Conservation (phyloP, 2,329 filamentous ascomycete genomes). For the Aspergillus persii region DNA sequence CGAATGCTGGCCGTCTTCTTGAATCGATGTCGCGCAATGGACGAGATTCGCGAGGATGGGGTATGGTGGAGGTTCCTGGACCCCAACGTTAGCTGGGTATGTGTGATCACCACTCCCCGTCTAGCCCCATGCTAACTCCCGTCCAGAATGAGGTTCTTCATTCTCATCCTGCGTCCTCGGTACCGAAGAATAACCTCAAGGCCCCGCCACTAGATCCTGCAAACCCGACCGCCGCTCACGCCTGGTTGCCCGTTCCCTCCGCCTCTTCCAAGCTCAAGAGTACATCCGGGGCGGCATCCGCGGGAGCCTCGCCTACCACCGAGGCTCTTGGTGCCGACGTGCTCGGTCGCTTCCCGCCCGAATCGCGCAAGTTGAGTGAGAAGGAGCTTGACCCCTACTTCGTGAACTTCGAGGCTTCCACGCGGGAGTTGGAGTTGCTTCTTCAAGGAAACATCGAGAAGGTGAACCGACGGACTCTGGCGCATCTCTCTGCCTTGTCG, state of each 20-base stretch:
- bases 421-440: conserved; percentile 83
- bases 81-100: conserved; percentile 97
- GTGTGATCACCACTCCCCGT: conserved; percentile 16
- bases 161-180: conserved; percentile 82
- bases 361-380: conserved; percentile 73
- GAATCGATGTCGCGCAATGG: conserved; percentile 90
- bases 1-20: conserved; percentile 95
- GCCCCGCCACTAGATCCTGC: conserved; percentile 92
- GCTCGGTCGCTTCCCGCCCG: conserved; percentile 78
- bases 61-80: conserved; percentile 98
- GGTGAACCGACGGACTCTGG: conserved; percentile 85
- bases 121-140: conserved; percentile 25
- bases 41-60: conserved; percentile 84
- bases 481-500: conserved; percentile 78
- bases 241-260: conserved; percentile 81
- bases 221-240: conserved; percentile 85
- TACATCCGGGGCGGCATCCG: conserved; percentile 24
- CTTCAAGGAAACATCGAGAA: conserved; percentile 94
- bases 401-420: conserved; percentile 85
- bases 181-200: conserved; percentile 91
- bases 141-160: conserved; percentile 86
- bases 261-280: conserved; percentile 80
- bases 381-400: conserved; percentile 95
- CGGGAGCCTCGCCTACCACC: conserved; percentile 48
- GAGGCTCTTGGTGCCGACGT: conserved; percentile 60